Conservation (phyloP, 1,139 yeast species). For the Taphrina deformans region DNA sequence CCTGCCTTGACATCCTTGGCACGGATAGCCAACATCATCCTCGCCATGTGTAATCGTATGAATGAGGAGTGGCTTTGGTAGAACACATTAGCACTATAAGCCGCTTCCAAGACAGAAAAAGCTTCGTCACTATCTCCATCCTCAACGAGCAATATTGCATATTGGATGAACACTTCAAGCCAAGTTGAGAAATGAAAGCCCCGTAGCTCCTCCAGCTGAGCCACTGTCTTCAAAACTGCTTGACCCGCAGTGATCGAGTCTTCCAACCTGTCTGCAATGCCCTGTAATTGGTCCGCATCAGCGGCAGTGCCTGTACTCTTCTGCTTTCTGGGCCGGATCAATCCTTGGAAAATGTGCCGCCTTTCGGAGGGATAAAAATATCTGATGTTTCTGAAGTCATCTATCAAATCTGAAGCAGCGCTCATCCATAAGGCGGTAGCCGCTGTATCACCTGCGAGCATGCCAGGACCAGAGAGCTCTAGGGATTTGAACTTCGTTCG, state of each 20-base stretch:
- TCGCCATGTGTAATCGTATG: constrained; percentile 55
- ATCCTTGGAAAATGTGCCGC: constrained; percentile 65
- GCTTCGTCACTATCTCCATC: constrained; percentile 70
- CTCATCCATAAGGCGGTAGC: constrained; percentile 82
- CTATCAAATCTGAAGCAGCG: constrained; percentile 76
- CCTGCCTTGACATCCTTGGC: constrained; percentile 56
- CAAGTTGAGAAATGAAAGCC: constrained; percentile 77
- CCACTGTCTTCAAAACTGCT: constrained; percentile 42
- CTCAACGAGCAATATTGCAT: constrained; percentile 64
- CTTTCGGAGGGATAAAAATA: constrained; percentile 77
- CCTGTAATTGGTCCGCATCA: constrained; percentile 54
- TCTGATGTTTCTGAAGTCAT: constrained; percentile 72
- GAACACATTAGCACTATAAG: constrained; percentile 75
- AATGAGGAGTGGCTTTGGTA: constrained; percentile 59
- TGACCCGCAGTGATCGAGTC: constrained; percentile 44
- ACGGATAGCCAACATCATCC: constrained; percentile 61
- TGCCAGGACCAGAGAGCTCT: constrained; percentile 59
- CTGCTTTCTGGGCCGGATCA: constrained; percentile 4
- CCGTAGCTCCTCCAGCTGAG: constrained; percentile 58
- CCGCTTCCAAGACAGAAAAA: constrained; percentile 66
- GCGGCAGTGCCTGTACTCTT: constrained; percentile 41
- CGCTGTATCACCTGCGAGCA: constrained; percentile 56
- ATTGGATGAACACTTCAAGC: constrained; percentile 80
- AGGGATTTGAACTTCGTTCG: constrained; percentile 48
- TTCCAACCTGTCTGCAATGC: constrained; percentile 40